Evolutionary conservation across 768 basidiomycete genomes (phyloP).

Genomic region (Mycena alexandri): DNA sequence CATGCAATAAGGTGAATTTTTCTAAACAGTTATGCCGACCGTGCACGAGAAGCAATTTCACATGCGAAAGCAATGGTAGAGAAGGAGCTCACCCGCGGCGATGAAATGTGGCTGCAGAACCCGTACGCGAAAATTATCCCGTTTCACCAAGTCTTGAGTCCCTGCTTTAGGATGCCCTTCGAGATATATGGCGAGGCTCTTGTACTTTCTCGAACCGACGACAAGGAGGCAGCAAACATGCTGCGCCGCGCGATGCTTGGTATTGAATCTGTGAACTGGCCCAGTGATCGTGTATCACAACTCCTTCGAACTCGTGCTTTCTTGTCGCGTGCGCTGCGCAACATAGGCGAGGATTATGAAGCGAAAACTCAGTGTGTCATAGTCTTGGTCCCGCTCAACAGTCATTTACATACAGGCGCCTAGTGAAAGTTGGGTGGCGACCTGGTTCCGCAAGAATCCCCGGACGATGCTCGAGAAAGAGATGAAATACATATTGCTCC

Average conservation of each 20-base stretch:
- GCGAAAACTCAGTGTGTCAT: conserved; percentile 33
- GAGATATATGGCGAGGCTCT: conserved; percentile 22
- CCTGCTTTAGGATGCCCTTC: conserved; percentile 11
- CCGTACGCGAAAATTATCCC: conserved; percentile 10
- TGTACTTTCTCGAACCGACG: conserved; percentile 7
- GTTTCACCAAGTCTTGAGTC: background rate
- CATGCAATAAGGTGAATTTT: background rate
- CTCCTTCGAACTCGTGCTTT: conserved; percentile 5
- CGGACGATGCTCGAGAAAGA: background rate
- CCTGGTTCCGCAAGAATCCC: conserved; percentile 41
- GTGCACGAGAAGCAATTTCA: conserved; percentile 20
- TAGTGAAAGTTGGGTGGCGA: conserved; percentile 36
- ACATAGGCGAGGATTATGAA: conserved; percentile 29
- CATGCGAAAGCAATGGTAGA: conserved; percentile 32
- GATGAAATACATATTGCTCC: conserved; percentile 10
- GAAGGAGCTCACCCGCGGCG: conserved; percentile 15
- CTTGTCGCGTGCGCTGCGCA: conserved; percentile 25
- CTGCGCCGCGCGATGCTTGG: conserved; percentile 27
- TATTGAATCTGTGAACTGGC: conserved; percentile 7
- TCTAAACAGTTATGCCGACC: conserved; percentile 2
- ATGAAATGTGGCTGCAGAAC: conserved; percentile 18
- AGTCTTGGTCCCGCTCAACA: background rate
- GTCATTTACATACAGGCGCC: background rate
- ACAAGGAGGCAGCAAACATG: conserved; percentile 10
- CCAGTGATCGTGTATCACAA: background rate